Conservation (phyloP, 257 asterid species). For the Voacanga thouarsii region DNA sequence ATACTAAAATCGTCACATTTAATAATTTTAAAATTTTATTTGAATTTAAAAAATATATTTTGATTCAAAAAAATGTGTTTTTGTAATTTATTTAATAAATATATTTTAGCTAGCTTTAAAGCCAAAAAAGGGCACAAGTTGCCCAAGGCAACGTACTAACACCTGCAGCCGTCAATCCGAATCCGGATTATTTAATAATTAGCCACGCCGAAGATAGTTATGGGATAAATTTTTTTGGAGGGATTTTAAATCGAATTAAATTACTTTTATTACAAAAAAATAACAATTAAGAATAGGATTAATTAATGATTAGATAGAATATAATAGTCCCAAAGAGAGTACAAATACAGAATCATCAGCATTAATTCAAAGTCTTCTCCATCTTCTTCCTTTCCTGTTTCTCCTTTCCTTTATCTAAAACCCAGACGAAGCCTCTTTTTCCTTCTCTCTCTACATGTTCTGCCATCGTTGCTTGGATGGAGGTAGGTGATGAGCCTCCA, state of each 20-base stretch:
- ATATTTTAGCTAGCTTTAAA: no score
- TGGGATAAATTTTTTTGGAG: no score
- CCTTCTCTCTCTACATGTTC: background rate
- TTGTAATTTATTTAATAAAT: no score
- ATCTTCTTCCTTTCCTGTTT: background rate
- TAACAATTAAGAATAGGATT: background rate
- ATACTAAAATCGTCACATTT: no score
- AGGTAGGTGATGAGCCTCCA: slow-evolving; percentile 46
- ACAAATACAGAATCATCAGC: background rate
- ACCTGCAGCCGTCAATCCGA: background rate
- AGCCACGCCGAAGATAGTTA: background rate
- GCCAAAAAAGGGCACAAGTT: no score
- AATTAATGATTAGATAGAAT: background rate
- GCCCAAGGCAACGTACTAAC: background rate
- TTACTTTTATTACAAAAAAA: no score
- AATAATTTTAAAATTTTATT: no score
- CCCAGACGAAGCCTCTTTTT: background rate
- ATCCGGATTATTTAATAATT: background rate
- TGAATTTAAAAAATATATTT: no score
- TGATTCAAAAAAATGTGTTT: no score
- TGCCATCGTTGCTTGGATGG: slow-evolving; percentile 40
- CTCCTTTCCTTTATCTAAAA: background rate
- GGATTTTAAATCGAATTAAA: no score
- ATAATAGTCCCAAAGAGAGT: background rate
- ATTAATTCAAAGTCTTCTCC: slow-evolving; percentile 1